Evolutionary conservation across 257 asterid genomes (phyloP).

Genomic region (Primulina eburnea): DNA sequence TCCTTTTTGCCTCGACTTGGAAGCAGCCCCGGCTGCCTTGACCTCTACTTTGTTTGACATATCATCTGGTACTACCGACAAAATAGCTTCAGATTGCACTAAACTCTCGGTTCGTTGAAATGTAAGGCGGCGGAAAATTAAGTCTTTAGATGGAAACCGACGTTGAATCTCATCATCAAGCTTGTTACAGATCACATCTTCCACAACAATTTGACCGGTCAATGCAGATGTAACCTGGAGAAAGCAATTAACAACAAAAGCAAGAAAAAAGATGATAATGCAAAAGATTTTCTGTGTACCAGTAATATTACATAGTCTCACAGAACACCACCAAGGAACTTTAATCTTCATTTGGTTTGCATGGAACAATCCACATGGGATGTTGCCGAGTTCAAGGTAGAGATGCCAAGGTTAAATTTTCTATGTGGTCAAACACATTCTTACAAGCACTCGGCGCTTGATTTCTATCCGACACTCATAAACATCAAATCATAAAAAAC

Average conservation of each 20-base stretch:
- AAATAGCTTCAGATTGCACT: constrained; percentile 94
- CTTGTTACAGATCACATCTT: constrained; percentile 73
- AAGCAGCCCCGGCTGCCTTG: constrained; percentile 32
- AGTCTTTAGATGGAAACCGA: constrained; percentile 45
- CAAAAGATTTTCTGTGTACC: background rate
- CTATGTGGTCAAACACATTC: background rate
- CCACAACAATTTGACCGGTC: constrained; percentile 84
- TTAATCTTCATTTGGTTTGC: background rate
- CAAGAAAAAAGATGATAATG: background rate
- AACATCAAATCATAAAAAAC: background rate
- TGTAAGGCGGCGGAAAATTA: constrained; percentile 73
- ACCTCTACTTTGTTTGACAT: constrained; percentile 31
- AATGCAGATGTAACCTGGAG: constrained; percentile 64
- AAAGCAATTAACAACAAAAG: constrained; percentile 10
- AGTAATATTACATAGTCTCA: background rate
- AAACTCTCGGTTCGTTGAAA: constrained; percentile 66
- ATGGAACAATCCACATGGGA: background rate
- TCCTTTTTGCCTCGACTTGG: constrained; percentile 47
- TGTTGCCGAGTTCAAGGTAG: background rate
- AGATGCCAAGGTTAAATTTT: background rate
- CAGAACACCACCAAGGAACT: background rate
- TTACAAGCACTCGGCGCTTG: background rate
- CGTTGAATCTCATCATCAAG: constrained; percentile 44
- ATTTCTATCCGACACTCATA: background rate
- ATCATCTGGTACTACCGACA: constrained; percentile 39